Conservation (phyloP, 2,329 filamentous ascomycete genomes). For the Metarhizium album region DNA sequence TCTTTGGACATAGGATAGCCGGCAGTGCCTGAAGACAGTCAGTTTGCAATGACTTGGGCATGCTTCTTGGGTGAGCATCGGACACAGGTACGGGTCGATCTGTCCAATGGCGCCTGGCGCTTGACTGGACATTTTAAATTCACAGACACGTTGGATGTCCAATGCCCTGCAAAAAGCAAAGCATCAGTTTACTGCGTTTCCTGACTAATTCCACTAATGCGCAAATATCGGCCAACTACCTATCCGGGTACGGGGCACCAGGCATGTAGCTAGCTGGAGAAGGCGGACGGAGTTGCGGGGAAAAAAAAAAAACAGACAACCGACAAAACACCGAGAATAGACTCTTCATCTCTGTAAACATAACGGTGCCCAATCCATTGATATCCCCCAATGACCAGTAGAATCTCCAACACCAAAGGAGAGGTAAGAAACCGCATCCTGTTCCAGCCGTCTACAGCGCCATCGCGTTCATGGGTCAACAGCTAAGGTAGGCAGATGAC, state of each 20-base stretch:
- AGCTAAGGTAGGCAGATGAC: neutral
- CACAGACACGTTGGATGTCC: too few relatives aligned
- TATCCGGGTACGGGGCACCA: too few relatives aligned
- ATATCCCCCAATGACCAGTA: conserved; percentile 20
- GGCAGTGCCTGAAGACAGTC: neutral
- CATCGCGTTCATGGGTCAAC: conserved; percentile 3
- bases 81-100: neutral
- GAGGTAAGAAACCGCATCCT: conserved; percentile 16
- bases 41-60: neutral
- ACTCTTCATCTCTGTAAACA: conserved; percentile 11
- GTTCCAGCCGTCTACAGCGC: conserved; percentile 1
- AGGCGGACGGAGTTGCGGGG: conserved; percentile 12
- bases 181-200: neutral
- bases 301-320: conserved; percentile 11
- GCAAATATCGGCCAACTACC: too few relatives aligned
- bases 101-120: too few relatives aligned
- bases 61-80: neutral
- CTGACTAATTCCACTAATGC: too few relatives aligned
- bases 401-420: conserved; percentile 12
- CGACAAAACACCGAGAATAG: conserved; percentile 16
- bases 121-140: too few relatives aligned
- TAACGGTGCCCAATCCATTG: conserved; percentile 17
- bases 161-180: neutral
- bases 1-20: neutral
- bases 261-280: neutral